A percentile compares a stretch with the other conserved stretches of the same genome.
phyloP scores from a whole-genome alignment of 1,284 basidiomycete species.

The Pholiota adiposa region DNA sequence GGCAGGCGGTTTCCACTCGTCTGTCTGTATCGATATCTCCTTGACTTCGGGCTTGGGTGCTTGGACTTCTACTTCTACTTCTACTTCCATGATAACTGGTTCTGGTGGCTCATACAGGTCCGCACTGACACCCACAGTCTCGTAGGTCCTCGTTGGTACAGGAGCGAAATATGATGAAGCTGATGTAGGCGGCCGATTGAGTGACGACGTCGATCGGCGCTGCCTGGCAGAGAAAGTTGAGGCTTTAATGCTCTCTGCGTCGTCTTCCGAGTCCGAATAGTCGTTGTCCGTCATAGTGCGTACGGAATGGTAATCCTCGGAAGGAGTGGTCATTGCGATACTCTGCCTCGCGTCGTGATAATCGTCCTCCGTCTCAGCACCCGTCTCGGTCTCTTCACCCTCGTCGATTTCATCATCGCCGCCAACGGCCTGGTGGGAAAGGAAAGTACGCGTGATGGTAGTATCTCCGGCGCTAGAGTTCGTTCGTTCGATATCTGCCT shows the following conservation, averaged over 20 bases:
- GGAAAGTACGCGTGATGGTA: conserved; percentile 47
- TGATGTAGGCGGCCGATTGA: conserved; percentile 27
- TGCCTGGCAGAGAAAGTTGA: conserved; percentile 43
- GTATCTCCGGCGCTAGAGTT: conserved; percentile 49
- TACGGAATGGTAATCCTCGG: conserved; percentile 78
- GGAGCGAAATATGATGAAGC: conserved; percentile 42
- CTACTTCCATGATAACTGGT: conserved; percentile 31
- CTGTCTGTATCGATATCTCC: conserved; percentile 81
- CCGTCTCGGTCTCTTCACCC: conserved; percentile 64
- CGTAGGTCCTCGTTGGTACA: conserved; percentile 33
- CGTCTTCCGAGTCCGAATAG: conserved; percentile 58
- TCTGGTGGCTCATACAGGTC: conserved; percentile 39
- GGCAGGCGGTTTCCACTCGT: conserved; percentile 54
- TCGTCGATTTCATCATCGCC: conserved; percentile 48
- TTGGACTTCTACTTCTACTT: conserved; percentile 32
- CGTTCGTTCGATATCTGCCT: conserved; percentile 43
- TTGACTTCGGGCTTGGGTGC: conserved; percentile 62
- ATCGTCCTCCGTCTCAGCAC: conserved; percentile 71
- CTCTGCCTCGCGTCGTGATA: conserved; percentile 86
- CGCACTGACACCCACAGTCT: conserved; percentile 40
- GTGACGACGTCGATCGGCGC: conserved; percentile 30
- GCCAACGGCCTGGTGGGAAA: conserved; percentile 32
- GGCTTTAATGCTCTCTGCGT: conserved; percentile 69
- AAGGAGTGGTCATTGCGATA: conserved; percentile 66
- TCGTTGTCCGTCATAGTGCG: conserved; percentile 74